Evolutionary conservation across 176 grass and related monocot genomes (phyloP).

Genomic region (Miscanthus lutarioriparius): DNA sequence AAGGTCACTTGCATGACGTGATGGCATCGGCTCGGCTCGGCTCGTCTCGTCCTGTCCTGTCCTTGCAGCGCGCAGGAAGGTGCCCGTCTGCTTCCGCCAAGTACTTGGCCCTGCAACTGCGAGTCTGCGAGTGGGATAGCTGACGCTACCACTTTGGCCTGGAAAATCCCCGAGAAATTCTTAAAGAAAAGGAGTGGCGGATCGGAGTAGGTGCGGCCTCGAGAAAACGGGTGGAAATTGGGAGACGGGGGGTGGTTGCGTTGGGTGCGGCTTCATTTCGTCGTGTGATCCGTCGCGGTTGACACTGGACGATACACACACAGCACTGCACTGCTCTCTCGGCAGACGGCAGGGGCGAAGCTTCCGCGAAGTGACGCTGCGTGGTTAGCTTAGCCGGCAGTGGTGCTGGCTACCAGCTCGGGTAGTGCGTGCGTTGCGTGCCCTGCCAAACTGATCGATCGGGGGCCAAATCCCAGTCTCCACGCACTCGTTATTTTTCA

Average conservation of each 20-base stretch:
- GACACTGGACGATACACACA: background rate
- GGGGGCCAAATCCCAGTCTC: background rate
- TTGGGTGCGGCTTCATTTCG: background rate
- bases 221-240: constrained; percentile 14
- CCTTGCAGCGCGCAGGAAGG: background rate
- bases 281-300: background rate
- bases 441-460: background rate
- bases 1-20: constrained; percentile 11
- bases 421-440: background rate
- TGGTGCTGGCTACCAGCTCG: background rate
- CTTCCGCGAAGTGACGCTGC: background rate
- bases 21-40: background rate
- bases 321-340: background rate
- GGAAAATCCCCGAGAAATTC: background rate
- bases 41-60: too few relatives aligned
- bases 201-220: background rate
- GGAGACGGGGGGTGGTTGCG: background rate
- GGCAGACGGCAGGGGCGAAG: background rate
- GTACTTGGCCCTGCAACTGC: background rate
- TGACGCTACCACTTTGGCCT: background rate
- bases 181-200: background rate
- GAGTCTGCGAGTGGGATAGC: background rate
- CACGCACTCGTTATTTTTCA: background rate
- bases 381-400: background rate
- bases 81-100: background rate